These are phyloP conservation scores for Houttuynia cordata DNA, from an alignment of 164 flowering plant species.

Conservation along the genomic window DNA sequence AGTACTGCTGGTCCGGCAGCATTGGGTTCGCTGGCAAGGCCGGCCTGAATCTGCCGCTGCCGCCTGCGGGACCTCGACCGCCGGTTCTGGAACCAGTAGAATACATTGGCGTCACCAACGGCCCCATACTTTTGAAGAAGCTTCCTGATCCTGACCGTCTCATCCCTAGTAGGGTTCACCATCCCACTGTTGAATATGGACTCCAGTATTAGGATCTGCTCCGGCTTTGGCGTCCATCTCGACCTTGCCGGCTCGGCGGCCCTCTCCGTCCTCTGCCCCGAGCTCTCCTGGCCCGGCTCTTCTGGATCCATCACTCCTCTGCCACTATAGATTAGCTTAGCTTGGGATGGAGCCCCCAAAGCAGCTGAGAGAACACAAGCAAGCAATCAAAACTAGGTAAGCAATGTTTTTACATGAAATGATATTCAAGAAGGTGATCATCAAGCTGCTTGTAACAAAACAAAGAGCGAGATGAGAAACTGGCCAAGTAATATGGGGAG, in stretches of 20 bases:
- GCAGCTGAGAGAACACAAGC: too few species aligned
- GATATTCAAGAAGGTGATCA: too few species aligned
- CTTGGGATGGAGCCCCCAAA: too few species aligned
- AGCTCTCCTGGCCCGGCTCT: not conserved
- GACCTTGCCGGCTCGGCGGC: constrained; percentile 58
- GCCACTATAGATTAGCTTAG: not conserved
- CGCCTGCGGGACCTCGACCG: constrained; percentile 81
- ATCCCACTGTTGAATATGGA: constrained; percentile 97
- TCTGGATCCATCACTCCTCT: not conserved
- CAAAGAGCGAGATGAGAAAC: too few species aligned
- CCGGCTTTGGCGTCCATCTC: constrained; percentile 96
- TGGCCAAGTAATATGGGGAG: too few species aligned
- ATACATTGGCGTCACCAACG: constrained; percentile 91
- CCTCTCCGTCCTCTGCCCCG: constrained; percentile 8
- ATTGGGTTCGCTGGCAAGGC: constrained; percentile 14
- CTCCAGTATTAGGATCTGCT: constrained; percentile 87
- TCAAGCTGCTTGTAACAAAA: too few species aligned
- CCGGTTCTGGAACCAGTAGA: constrained; percentile 95
- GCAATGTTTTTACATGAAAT: too few species aligned
- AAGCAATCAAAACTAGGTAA: too few species aligned
- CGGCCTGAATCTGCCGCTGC: constrained; percentile 72
- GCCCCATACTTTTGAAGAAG: constrained; percentile 74
- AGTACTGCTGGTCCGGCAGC: not conserved
- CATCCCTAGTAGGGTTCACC: constrained; percentile 95
- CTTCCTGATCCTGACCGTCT: constrained; percentile 71